Evolutionary conservation across 2,329 filamentous ascomycete genomes (phyloP).

Genomic region (Atkinsonella texensis): DNA sequence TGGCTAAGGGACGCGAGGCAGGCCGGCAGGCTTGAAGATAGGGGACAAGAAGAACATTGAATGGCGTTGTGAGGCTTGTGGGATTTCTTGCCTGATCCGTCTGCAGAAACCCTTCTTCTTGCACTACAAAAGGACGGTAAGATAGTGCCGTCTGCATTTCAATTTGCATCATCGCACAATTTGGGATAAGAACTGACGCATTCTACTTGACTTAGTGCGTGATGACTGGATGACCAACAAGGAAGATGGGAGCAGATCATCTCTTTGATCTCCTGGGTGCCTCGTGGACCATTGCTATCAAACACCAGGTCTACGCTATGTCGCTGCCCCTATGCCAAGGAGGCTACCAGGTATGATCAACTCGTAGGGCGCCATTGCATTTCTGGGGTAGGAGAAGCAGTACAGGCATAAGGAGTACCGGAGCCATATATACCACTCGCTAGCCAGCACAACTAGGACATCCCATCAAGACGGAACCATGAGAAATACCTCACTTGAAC

Average conservation of each 20-base stretch:
- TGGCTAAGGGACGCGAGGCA: too few relatives aligned
- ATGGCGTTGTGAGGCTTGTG: too few relatives aligned
- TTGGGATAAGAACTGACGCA: too few relatives aligned
- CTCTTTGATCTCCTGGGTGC: constrained; percentile 30
- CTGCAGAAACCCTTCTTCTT: constrained; percentile 26
- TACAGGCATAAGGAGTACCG: too few relatives aligned
- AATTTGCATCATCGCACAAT: background rate
- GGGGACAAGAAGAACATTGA: too few relatives aligned
- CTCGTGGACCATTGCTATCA: constrained; percentile 37
- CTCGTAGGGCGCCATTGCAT: constrained; percentile 18
- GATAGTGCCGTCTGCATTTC: constrained; percentile 5
- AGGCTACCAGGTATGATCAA: constrained; percentile 33
- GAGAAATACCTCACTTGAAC: too few relatives aligned
- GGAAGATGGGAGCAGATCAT: constrained; percentile 28
- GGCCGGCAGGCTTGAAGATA: too few relatives aligned
- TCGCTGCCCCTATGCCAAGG: constrained; percentile 27
- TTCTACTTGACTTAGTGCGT: constrained; percentile 26
- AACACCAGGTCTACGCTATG: constrained; percentile 37
- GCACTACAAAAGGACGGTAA: constrained; percentile 39
- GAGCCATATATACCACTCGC: too few relatives aligned
- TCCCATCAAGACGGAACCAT: too few relatives aligned
- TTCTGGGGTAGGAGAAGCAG: too few relatives aligned
- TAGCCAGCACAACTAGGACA: too few relatives aligned
- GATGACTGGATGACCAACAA: constrained; percentile 40
- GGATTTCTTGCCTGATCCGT: too few relatives aligned